These are phyloP conservation scores for Candida koratica DNA, from an alignment of 805 yeast genomes.

Conservation along the genomic window DNA sequence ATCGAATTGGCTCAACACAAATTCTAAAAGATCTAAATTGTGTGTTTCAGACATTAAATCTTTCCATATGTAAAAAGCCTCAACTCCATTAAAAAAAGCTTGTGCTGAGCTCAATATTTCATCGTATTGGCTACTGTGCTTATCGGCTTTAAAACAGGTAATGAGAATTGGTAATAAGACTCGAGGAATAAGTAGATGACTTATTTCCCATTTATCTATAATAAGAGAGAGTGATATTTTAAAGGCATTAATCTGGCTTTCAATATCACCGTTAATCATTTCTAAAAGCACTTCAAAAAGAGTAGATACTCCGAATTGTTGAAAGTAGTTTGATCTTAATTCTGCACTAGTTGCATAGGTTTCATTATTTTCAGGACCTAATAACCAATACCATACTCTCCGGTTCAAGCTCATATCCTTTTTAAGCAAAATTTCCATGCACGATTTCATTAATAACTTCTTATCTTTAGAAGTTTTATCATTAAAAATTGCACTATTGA, in stretches of 20 bases:
- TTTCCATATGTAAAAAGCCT: constrained; percentile 74
- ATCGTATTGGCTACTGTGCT: constrained; percentile 33
- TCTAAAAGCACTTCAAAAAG: constrained; percentile 53
- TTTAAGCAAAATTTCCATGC: constrained; percentile 65
- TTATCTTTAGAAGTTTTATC: constrained; percentile 49
- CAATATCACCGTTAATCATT: constrained; percentile 34
- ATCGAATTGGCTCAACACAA: constrained; percentile 61
- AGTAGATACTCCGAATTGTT: constrained; percentile 48
- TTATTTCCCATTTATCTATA: constrained; percentile 94
- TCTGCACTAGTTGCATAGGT: constrained; percentile 1
- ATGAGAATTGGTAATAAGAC: constrained; percentile 63
- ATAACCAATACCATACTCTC: constrained; percentile 87
- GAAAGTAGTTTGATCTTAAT: constrained; percentile 54
- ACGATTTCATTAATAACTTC: constrained; percentile 54
- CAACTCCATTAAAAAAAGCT: constrained; percentile 81
- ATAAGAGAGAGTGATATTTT: constrained; percentile 62
- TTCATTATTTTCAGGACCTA: constrained; percentile 44
- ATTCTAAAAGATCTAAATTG: constrained; percentile 49
- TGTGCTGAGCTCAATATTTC: constrained; percentile 42
- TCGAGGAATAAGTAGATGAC: constrained; percentile 65
- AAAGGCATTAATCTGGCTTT: constrained; percentile 48
- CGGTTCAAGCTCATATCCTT: constrained; percentile 94
- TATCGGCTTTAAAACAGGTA: constrained; percentile 34
- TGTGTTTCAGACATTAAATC: constrained; percentile 36
- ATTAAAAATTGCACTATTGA: constrained; percentile 57